A percentile compares a stretch with the other conserved stretches of the same genome.
Conservation (phyloP, 2,329 filamentous ascomycete genomes). For the Monosporascus sp. region DNA sequence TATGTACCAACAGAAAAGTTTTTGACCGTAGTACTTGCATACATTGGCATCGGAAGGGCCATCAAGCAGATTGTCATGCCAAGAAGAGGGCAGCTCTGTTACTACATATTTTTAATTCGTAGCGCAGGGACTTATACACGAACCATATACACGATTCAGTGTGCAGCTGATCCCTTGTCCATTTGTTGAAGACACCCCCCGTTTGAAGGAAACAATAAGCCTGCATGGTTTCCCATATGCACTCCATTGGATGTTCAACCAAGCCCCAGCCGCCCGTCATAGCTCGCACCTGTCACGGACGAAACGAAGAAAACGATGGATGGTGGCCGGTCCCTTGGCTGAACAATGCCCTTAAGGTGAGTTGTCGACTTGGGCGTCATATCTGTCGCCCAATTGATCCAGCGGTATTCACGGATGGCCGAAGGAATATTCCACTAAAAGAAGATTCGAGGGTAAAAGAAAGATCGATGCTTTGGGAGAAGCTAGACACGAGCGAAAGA, state of each 20-base stretch:
- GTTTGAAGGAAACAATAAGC: conserved; percentile 11
- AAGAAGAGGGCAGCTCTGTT: background rate
- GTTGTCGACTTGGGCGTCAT: too few relatives aligned
- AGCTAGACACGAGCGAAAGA: too few relatives aligned
- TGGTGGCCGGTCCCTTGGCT: too few relatives aligned
- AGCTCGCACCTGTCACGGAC: background rate
- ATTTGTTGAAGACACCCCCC: conserved; percentile 12
- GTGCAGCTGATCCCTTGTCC: conserved; percentile 4
- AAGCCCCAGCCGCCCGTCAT: conserved; percentile 14
- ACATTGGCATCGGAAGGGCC: background rate
- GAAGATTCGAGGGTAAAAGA: too few relatives aligned
- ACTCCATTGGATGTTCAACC: conserved; percentile 22
- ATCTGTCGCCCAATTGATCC: too few relatives aligned
- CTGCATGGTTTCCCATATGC: conserved; percentile 20
- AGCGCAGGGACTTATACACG: too few relatives aligned
- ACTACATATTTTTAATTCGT: background rate
- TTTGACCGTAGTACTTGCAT: conserved; percentile 5
- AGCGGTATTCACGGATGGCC: too few relatives aligned
- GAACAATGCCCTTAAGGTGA: too few relatives aligned
- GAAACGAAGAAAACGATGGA: too few relatives aligned
- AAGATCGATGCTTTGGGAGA: too few relatives aligned
- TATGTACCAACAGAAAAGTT: conserved; percentile 20
- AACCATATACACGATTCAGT: too few relatives aligned
- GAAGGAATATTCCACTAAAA: too few relatives aligned
- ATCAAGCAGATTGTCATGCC: background rate